Conservation (phyloP, 352 stramenopile genomes). For the Globisporangium polare region DNA sequence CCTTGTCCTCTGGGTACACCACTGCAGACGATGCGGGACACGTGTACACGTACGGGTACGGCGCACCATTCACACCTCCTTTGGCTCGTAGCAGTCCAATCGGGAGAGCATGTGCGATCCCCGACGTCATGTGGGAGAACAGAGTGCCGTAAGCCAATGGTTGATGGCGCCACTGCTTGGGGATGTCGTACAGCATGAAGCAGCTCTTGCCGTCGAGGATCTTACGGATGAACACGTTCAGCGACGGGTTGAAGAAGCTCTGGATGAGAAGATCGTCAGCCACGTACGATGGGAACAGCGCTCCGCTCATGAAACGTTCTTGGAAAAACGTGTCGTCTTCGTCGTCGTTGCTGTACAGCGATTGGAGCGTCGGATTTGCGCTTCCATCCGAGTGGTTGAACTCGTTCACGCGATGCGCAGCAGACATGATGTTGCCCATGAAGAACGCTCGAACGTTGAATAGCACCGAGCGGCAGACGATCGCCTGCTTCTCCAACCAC, state of each 20-base stretch:
- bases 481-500: conserved; percentile 36
- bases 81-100: conserved; percentile 69
- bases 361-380: not conserved
- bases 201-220: conserved; percentile 84
- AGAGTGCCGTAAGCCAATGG: conserved; percentile 61
- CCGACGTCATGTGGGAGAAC: conserved; percentile 74
- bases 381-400: conserved; percentile 16
- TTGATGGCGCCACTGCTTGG: conserved; percentile 43
- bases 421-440: conserved; percentile 53
- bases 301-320: conserved; percentile 81
- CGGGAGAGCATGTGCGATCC: conserved; percentile 64
- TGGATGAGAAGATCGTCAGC: conserved; percentile 82
- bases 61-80: conserved; percentile 38
- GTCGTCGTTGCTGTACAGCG: conserved; percentile 17
- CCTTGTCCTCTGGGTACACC: conserved; percentile 68
- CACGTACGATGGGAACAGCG: conserved; percentile 76
- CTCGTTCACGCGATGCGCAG: conserved; percentile 41
- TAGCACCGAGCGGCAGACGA: not conserved
- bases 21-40: conserved; percentile 55
- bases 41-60: conserved; percentile 82
- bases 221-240: conserved; percentile 82
- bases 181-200: conserved; percentile 81
- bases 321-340: conserved; percentile 85
- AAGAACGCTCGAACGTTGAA: conserved; percentile 50
- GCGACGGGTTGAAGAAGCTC: conserved; percentile 83